Conservation (phyloP, 225 moss, liverwort and hornwort genomes). For the Marchantia polymorpha region DNA sequence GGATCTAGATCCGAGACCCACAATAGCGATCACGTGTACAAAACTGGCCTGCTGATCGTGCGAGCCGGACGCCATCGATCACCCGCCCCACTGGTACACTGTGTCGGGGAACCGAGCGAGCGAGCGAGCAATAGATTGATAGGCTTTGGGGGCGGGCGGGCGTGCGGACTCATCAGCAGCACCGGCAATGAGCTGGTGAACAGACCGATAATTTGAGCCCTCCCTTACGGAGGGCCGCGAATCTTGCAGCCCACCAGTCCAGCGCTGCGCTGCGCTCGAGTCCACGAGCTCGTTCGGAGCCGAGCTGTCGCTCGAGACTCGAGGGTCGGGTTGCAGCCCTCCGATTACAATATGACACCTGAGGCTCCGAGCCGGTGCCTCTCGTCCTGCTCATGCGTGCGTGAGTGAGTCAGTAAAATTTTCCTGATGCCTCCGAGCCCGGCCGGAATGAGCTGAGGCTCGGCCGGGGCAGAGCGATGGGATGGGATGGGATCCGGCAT, state of each 20-base stretch:
- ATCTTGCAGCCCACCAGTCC: background rate
- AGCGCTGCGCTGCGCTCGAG: background rate
- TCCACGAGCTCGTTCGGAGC: background rate
- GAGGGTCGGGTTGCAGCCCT: background rate
- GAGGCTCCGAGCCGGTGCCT: background rate
- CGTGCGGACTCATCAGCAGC: slow-evolving; percentile 1
- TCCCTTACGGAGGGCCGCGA: slow-evolving; percentile 3
- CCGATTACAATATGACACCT: background rate
- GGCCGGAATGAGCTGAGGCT: slow-evolving; percentile 10
- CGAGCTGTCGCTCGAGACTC: background rate
- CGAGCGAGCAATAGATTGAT: background rate
- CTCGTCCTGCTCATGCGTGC: background rate
- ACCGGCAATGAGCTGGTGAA: slow-evolving; percentile 6
- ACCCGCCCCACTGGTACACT: background rate
- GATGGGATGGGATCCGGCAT: background rate
- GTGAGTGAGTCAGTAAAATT: too few relatives aligned
- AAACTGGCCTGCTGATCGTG: background rate
- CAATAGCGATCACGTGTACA: background rate
- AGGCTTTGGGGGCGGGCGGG: background rate
- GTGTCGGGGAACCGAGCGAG: background rate
- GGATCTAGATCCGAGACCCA: background rate
- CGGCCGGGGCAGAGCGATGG: background rate
- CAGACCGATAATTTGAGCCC: background rate
- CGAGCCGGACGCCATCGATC: background rate
- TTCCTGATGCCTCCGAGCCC: background rate